phyloP scores from a whole-genome alignment of 306 rosid genomes.

The Fragaria nilgerrensis region DNA sequence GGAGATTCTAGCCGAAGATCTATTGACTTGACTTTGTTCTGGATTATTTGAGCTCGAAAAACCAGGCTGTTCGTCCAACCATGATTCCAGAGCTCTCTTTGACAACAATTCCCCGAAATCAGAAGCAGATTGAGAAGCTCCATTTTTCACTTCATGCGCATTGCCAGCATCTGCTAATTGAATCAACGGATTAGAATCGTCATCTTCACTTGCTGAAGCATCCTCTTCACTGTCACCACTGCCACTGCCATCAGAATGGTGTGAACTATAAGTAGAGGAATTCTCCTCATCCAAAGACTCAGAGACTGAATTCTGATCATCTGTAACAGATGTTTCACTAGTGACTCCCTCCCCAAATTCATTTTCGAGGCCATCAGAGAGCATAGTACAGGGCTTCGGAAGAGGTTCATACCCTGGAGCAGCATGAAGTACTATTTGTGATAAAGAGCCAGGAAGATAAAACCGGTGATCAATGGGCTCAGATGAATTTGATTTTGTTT shows the following conservation, averaged over 20 bases:
- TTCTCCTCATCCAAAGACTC: conserved; percentile 73
- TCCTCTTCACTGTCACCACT: conserved; percentile 45
- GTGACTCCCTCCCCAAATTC: conserved; percentile 36
- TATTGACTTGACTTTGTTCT: conserved; percentile 39
- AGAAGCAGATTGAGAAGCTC: conserved; percentile 49
- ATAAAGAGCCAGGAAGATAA: conserved; percentile 97
- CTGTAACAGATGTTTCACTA: conserved; percentile 43
- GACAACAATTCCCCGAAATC: conserved; percentile 71
- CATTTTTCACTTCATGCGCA: conserved; percentile 41
- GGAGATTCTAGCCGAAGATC: conserved; percentile 87
- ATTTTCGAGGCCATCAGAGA: conserved; percentile 30
- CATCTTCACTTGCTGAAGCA: conserved; percentile 42
- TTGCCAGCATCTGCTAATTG: conserved; percentile 65
- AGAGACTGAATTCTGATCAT: conserved; percentile 48
- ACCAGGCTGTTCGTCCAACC: conserved; percentile 81
- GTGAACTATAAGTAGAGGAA: conserved; percentile 67
- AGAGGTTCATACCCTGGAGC: conserved; percentile 99
- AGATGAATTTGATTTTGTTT: conserved; percentile 41
- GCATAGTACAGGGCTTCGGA: conserved; percentile 85
- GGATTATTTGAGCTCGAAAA: conserved; percentile 46
- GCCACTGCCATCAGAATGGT: conserved; percentile 44
- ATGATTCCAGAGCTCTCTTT: conserved; percentile 76
- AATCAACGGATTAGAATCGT: conserved; percentile 56
- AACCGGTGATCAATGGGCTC: conserved; percentile 61
- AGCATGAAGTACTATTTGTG: conserved; percentile 93